Evolutionary conservation across 192 early-diverging fungal genomes (phyloP), one percentile per base, ranked within the genome.

Genomic region (Dispira simplex): DNA sequence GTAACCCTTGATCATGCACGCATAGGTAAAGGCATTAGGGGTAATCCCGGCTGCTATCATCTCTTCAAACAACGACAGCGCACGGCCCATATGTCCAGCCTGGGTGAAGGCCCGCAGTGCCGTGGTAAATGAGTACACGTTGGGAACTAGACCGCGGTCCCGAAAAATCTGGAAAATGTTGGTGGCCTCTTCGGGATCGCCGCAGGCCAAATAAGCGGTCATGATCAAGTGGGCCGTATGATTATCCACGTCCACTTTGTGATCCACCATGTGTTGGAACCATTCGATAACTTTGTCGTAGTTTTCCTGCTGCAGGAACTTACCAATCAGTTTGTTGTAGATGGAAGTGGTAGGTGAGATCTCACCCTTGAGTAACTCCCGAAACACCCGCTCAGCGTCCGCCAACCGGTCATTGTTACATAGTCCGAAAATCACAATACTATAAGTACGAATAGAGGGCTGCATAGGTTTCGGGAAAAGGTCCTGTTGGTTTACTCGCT

Each of bases 1-100:
- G 58, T 43, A 60, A 6, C 58, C 58, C 58, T 60, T 60, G 58
- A 60, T 60, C 58, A 60, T 60, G 2, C 14, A 20, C 39, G 58
- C n/a, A 27, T 60, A 60, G 58, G 21, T 60, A 60, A 44, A 21
- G 58, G 27, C 14, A 44, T 44, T 60, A 16, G 58, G 58, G 39
- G 32, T 9, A 16, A 60, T 27, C 14, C 58, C 21, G 32, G 43
- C 26, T 18, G 14, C 32, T 16, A 10, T 27, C 58, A 60, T 60
- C 27, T 60, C 58, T 27, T 60, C 58, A 21, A 60, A 60, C 27
- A 60, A 44, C 4, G 58, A 18, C 58, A 60, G 14, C 14, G 58
- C 58, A 11, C 39, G 26, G 32, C 27, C 32, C 58, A 60, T 60
- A 12, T 60, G 43, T 16, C 58, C 58, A 2, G 43, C 12, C 58